Evolutionary conservation across 331 rosid genomes (phyloP), one percentile per base, ranked within the genome.

Genomic region (Rhamnella rubrinervis): DNA sequence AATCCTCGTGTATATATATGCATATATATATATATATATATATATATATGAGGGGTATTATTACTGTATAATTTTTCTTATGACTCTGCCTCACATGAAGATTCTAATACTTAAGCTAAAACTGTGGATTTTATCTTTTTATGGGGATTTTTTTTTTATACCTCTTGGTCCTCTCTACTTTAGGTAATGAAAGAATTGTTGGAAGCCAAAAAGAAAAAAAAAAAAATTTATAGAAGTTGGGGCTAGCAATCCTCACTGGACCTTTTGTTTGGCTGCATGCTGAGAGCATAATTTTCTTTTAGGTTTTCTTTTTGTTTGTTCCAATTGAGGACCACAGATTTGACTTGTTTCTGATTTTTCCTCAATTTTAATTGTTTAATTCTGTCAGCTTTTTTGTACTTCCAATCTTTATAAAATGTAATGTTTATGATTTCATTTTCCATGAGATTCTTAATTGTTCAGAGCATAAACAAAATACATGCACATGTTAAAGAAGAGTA

Each of bases 31-130:
- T 26, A 26, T 26, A 26, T 26, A 26, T 26, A 26, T 26, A 26
- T 3, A 26, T 26, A 26, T 3, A 26, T 52, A n/a, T 57, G 10
- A 47, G 39, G n/a, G 37, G 51, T 61, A 0, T 20, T 44, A 44
- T 63, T 39, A 31, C 15, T 44, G 25, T 57, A 14, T 63, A 35
- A 26, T 75, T 44, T 26, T 31, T 55, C 51, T 75, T 17, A 26
- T 14, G 23, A 44, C 50, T 49, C 5, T 64, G 61, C 35, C 63
- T 55, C 55, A 44, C 26, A 55, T 26, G 58, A 72, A 55, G 77
- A 72, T 72, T 52, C 70, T 55, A 57, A 40, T 53, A 21, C 65
- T 39, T 62, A 15, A 52, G 17, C 6, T 38, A 20, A 25, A 58
- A 55, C 46, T 56, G 31, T 55, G 57, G 65, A 72, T 38, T 56